These are phyloP conservation scores for Excoecaria cochinchinensis DNA, from an alignment of 345 rosid genomes.

Conservation along the genomic window DNA sequence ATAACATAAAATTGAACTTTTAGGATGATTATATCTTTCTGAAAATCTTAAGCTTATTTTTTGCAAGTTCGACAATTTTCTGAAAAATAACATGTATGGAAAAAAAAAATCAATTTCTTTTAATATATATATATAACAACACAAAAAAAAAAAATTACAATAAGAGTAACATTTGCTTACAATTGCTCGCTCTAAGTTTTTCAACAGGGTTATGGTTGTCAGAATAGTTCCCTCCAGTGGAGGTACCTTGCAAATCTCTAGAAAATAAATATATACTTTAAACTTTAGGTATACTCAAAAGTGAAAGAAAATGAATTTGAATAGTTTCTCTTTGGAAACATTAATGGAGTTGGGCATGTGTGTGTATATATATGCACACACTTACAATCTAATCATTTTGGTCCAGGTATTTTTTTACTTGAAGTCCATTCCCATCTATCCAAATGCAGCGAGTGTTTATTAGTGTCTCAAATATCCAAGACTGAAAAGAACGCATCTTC, in stretches of 20 bases:
- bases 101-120: too few species aligned
- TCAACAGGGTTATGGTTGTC: constrained; percentile 49
- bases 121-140: too few species aligned
- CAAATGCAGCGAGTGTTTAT: constrained; percentile 42
- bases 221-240: constrained; percentile 91
- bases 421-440: constrained; percentile 68
- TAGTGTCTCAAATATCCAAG: too few species aligned
- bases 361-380: too few species aligned
- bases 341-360: neutral
- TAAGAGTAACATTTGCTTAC: constrained; percentile 40
- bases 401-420: constrained; percentile 90
- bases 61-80: too few species aligned
- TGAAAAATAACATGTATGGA: too few species aligned
- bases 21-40: too few species aligned
- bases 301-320: neutral
- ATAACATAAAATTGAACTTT: too few species aligned
- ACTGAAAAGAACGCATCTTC: too few species aligned
- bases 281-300: neutral
- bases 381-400: constrained; percentile 13
- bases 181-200: constrained; percentile 37
- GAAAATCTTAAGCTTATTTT: too few species aligned
- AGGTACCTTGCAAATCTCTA: constrained; percentile 81
- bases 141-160: too few species aligned
- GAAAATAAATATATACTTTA: neutral
- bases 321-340: neutral